Conservation (phyloP, 805 yeast genomes). For the Candida nonsorbophila region DNA sequence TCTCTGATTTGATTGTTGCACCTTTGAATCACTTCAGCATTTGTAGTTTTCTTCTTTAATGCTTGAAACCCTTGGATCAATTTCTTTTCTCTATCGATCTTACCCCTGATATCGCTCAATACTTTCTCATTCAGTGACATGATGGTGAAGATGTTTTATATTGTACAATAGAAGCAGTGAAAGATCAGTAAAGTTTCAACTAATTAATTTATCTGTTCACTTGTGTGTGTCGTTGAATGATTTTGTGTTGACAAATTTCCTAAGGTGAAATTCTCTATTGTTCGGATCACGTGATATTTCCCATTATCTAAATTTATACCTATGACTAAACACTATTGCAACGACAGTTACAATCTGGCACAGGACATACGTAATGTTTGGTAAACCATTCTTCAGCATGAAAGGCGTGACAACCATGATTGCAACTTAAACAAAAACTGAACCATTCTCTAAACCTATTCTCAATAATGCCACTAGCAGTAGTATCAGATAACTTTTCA, state of each 20-base stretch:
- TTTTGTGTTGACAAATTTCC: not conserved
- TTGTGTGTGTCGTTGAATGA: not conserved
- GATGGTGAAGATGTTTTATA: too few species aligned
- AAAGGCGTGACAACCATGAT: conserved; percentile 91
- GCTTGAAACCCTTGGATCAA: conserved; percentile 84
- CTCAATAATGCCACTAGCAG: conserved; percentile 21
- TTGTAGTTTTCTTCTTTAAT: conserved; percentile 71
- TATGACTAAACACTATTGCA: conserved; percentile 53
- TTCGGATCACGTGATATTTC: conserved; percentile 1
- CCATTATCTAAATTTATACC: conserved; percentile 1
- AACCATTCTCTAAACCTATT: conserved; percentile 73
- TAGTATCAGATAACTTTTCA: conserved; percentile 16
- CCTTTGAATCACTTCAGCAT: conserved; percentile 79
- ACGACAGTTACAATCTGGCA: conserved; percentile 84
- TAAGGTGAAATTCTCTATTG: not conserved
- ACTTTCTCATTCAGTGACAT: conserved; percentile 30
- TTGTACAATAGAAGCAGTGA: too few species aligned
- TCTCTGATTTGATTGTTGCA: conserved; percentile 89
- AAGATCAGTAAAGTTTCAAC: too few species aligned
- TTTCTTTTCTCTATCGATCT: conserved; percentile 84
- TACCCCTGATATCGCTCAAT: conserved; percentile 66
- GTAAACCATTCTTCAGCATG: conserved; percentile 97
- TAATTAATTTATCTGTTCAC: not conserved
- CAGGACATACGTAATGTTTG: conserved; percentile 84
- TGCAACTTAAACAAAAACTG: conserved; percentile 84